Evolutionary conservation across 2,329 filamentous ascomycete species (phyloP).

Genomic region (Colletotrichum aenigma): DNA sequence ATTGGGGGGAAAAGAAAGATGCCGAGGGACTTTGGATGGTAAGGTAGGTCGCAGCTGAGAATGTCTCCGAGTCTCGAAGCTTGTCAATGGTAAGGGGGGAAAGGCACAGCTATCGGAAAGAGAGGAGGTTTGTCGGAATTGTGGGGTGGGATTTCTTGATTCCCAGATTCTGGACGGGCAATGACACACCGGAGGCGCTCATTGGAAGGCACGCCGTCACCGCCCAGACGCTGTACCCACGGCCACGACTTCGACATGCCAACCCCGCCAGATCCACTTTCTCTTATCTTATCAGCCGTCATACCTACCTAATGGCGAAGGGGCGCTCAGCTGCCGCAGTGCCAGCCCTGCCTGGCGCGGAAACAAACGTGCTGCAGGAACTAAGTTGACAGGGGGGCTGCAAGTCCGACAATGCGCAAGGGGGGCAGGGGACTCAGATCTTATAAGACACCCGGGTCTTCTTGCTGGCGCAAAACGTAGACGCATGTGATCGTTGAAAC

Average conservation of each 20-base stretch:
- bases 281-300: conserved; percentile 6
- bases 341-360: conserved; percentile 9
- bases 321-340: not conserved
- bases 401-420: not conserved
- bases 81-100: not conserved
- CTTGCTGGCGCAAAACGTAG: not conserved
- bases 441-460: not conserved
- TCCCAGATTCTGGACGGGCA: not conserved
- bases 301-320: not conserved
- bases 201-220: not conserved
- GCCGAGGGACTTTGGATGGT: not conserved
- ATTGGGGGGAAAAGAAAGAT: not conserved
- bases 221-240: not conserved
- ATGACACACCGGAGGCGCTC: not conserved
- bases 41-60: not conserved
- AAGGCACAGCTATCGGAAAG: not conserved
- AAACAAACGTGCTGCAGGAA: conserved; percentile 20
- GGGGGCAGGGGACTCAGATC: conserved; percentile 7
- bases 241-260: not conserved
- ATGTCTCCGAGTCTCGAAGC: not conserved
- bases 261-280: conserved; percentile 18
- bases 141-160: conserved; percentile 8
- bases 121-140: conserved; percentile 3
- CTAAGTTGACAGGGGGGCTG: conserved; percentile 6
- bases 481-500: conserved; percentile 17